Evolutionary conservation across 345 rosid genomes (phyloP), one percentile per base, ranked within the genome.

Genomic region (Gossypium thurberi): DNA sequence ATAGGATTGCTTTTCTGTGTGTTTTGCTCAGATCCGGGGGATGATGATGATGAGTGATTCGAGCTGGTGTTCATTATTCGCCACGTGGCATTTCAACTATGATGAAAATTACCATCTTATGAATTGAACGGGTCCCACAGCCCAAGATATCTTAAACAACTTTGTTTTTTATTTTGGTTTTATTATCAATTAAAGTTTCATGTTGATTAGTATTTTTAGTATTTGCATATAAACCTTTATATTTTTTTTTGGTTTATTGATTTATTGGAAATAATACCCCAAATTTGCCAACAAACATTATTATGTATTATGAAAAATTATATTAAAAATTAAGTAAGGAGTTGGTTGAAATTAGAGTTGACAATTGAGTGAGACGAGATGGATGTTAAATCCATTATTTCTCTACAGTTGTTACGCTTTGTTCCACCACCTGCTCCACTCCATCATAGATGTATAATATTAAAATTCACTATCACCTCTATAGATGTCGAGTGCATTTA

Each of bases 1-100:
- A 17, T 75, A 21, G 10, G 71, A 46, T 46, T 67, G 55, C 9
- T 6, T 26, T 78, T 57, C 44, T 46, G 43, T 80, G 72, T 62
- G 62, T 43, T 64, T 28, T 40, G 44, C 76, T 75, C 78, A 69
- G 77, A 81, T 78, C 78, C 67, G 50, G 67, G 47, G 69, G 58
- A 51, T 53, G 58, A 44, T 25, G 61, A 47, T 23, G 37, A 72
- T 42, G 74, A 72, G 70, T 75, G 43, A 23, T 58, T 64, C 20
- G 2, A 17, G 58, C 26, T 74, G 20, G 28, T 63, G 58, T 63
- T 23, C 51, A 14, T 55, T 21, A 2, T 20, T 18, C 10, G 65
- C 50, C 84, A 81, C 84, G 84, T 84, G 81, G 72, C 81, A 50
- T 58, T 26, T 62, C 47, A 28, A 23, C 4, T 25, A 1, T 55